A percentile compares a stretch with the other conserved stretches of the same genome.
These are phyloP conservation scores for Pseudocercospora vitis DNA, from an alignment of 2,329 filamentous ascomycete species.

Conservation along the genomic window DNA sequence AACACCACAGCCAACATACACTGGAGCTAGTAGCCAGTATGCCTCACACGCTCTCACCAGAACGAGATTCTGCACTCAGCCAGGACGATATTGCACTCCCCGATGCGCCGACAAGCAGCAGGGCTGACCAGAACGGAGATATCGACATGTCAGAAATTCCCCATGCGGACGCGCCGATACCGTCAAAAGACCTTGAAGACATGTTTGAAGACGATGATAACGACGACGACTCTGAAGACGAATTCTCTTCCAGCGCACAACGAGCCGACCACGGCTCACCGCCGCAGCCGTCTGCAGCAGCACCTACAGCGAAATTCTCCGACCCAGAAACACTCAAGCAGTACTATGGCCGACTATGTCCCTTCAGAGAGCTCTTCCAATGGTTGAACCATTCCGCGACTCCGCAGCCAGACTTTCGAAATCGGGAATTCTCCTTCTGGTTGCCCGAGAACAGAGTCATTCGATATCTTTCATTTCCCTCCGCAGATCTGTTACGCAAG, in stretches of 20 bases:
- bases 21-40: conserved; percentile 33
- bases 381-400: conserved; percentile 94
- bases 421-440: conserved; percentile 95
- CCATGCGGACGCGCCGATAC: conserved; percentile 11
- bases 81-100: conserved; percentile 39
- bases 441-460: conserved; percentile 90
- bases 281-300: conserved; percentile 31
- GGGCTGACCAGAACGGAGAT: conserved; percentile 24
- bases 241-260: conserved; percentile 58
- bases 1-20: not conserved
- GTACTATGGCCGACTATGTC: conserved; percentile 94
- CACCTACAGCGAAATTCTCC: conserved; percentile 44
- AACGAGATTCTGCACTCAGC: conserved; percentile 27
- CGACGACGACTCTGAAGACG: conserved; percentile 49
- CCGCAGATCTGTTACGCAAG: conserved; percentile 75
- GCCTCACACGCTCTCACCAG: conserved; percentile 49
- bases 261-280: conserved; percentile 47
- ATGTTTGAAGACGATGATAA: conserved; percentile 62
- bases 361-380: conserved; percentile 91
- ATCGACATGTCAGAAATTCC: conserved; percentile 22
- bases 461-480: conserved; percentile 80
- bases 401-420: conserved; percentile 82
- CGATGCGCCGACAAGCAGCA: conserved; percentile 30
- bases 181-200: conserved; percentile 49
- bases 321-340: conserved; percentile 85